These are phyloP conservation scores for Ceratobasidium sp. DNA, from an alignment of 1,284 basidiomycete species.

Conservation along the genomic window DNA sequence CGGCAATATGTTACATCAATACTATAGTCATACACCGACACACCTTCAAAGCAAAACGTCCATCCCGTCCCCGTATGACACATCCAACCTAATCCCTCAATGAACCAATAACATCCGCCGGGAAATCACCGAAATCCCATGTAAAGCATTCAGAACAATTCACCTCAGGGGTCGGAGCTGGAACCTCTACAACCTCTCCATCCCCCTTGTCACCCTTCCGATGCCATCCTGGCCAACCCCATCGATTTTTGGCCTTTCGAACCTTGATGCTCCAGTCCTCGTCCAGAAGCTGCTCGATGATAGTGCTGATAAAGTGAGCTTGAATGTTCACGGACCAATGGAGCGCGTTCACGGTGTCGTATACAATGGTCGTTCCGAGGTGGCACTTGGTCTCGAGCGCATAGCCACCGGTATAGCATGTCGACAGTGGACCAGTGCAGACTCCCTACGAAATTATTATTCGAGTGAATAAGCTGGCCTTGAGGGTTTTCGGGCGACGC, in stretches of 20 bases:
- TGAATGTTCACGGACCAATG: conserved; percentile 83
- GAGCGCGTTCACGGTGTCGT: conserved; percentile 84
- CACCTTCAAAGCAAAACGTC: too few relatives aligned
- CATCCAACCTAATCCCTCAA: too few relatives aligned
- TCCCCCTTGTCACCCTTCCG: conserved; percentile 44
- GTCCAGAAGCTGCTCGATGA: conserved; percentile 75
- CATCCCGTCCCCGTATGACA: too few relatives aligned
- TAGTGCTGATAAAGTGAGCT: conserved; percentile 75
- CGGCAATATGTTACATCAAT: too few relatives aligned
- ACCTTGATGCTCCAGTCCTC: conserved; percentile 73
- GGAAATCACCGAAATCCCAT: conserved; percentile 67
- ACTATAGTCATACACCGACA: too few relatives aligned
- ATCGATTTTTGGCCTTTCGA: not conserved
- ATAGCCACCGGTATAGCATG: conserved; percentile 74
- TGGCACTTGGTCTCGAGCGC: conserved; percentile 85
- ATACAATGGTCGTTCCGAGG: conserved; percentile 81
- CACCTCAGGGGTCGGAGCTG: conserved; percentile 53
- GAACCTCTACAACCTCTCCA: conserved; percentile 64
- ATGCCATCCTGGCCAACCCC: conserved; percentile 50
- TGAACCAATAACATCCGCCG: too few relatives aligned
- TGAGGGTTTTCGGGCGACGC: not conserved
- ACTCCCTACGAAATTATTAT: conserved; percentile 57
- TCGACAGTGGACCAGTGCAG: conserved; percentile 76
- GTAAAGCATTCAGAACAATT: conserved; percentile 73
- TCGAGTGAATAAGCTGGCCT: not conserved